Conservation (phyloP, 2,329 filamentous ascomycete species). For the Rhexocercosporidium sp. region DNA sequence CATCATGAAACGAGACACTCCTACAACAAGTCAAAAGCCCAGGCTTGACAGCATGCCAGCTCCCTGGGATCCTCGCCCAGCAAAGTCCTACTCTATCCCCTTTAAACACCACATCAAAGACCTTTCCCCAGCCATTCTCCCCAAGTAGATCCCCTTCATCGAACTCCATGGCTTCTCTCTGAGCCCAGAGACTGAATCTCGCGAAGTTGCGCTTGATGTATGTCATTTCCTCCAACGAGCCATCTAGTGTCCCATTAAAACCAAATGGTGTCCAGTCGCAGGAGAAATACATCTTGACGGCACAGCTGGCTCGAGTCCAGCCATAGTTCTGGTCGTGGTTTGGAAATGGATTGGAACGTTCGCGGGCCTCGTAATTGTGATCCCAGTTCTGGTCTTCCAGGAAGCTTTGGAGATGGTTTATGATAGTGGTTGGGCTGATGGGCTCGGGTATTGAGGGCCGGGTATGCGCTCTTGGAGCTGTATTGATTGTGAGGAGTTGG, state of each 20-base stretch:
- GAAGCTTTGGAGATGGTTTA: background rate
- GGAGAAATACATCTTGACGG: background rate
- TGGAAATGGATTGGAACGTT: slow-evolving; percentile 19
- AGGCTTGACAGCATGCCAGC: slow-evolving; percentile 29
- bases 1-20: slow-evolving; percentile 23
- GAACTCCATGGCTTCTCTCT: slow-evolving; percentile 24
- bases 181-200: slow-evolving; percentile 21
- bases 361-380: background rate
- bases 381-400: background rate
- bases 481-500: background rate
- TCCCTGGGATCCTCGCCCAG: slow-evolving; percentile 23
- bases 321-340: slow-evolving; percentile 22
- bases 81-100: slow-evolving; percentile 14
- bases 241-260: background rate
- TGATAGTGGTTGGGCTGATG: background rate
- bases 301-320: slow-evolving; percentile 20
- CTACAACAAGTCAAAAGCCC: slow-evolving; percentile 18
- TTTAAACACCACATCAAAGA: slow-evolving; percentile 29
- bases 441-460: background rate
- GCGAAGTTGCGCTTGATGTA: slow-evolving; percentile 16
- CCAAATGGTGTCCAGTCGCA: background rate
- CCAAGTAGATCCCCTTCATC: slow-evolving; percentile 16
- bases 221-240: slow-evolving; percentile 13
- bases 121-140: slow-evolving; percentile 5
- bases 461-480: background rate